Conservation (phyloP, 2,329 filamentous ascomycete species). For the Epicoccum sorghinum region DNA sequence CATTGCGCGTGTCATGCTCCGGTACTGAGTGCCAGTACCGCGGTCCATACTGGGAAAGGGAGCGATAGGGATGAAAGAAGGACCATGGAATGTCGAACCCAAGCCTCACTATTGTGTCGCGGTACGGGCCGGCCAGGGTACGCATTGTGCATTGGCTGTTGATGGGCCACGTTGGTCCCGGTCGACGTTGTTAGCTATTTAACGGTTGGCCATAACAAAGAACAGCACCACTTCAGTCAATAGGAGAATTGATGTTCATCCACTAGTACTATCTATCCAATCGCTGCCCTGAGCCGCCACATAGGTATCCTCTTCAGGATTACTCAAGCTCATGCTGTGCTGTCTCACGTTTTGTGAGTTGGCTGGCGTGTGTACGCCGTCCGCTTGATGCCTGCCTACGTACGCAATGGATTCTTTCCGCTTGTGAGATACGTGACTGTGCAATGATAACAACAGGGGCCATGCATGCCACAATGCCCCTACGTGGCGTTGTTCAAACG, state of each 20-base stretch:
- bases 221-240: constrained; percentile 19
- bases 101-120: constrained; percentile 42
- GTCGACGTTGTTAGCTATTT: constrained; percentile 29
- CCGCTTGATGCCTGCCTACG: constrained; percentile 3
- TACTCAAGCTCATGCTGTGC: constrained; percentile 21
- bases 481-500: not conserved
- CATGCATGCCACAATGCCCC: constrained; percentile 5
- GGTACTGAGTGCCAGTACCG: constrained; percentile 20
- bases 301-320: constrained; percentile 17
- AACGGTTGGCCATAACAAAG: constrained; percentile 23
- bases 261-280: constrained; percentile 22
- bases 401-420: constrained; percentile 4
- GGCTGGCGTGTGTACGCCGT: constrained; percentile 15
- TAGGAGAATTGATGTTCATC: constrained; percentile 20
- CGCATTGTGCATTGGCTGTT: constrained; percentile 20
- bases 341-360: constrained; percentile 12
- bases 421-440: constrained; percentile 5
- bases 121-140: constrained; percentile 30
- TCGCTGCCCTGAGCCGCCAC: constrained; percentile 9
- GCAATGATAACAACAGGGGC: constrained; percentile 23
- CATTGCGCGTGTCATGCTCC: constrained; percentile 26
- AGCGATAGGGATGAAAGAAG: constrained; percentile 36
- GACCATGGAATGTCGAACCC: constrained; percentile 34
- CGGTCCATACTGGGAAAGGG: constrained; percentile 28
- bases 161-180: constrained; percentile 45